Percentiles rank a stretch among this genome's conserved stretches.
These are phyloP conservation scores for Penicillium carneum DNA, from an alignment of 2,329 filamentous ascomycete genomes.

Conservation along the genomic window DNA sequence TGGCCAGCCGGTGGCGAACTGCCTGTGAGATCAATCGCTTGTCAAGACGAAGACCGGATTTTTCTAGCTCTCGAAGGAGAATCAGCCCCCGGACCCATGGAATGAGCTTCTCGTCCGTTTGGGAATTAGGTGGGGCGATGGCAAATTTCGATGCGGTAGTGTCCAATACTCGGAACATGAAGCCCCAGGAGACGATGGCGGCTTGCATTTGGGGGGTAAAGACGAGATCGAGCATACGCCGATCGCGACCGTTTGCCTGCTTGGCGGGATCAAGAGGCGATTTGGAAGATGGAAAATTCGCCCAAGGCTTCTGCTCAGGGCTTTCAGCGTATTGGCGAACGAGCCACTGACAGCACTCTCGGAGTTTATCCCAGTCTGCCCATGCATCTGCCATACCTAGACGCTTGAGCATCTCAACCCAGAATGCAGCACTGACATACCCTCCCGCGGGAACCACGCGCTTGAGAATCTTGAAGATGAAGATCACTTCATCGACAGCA, in stretches of 20 bases:
- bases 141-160: slow-evolving; percentile 30
- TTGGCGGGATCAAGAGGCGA: not conserved
- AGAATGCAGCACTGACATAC: slow-evolving; percentile 54
- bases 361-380: slow-evolving; percentile 59
- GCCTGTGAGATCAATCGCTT: slow-evolving; percentile 40
- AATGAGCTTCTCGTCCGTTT: slow-evolving; percentile 37
- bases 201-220: slow-evolving; percentile 56
- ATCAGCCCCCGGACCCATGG: slow-evolving; percentile 51
- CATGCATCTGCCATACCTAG: slow-evolving; percentile 62
- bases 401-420: slow-evolving; percentile 66
- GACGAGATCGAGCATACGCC: slow-evolving; percentile 47
- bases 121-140: slow-evolving; percentile 27
- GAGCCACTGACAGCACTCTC: slow-evolving; percentile 62
- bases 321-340: slow-evolving; percentile 48
- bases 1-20: slow-evolving; percentile 48
- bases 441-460: slow-evolving; percentile 56
- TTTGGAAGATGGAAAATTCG: slow-evolving; percentile 18
- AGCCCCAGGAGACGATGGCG: slow-evolving; percentile 60
- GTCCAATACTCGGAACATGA: slow-evolving; percentile 44
- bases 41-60: slow-evolving; percentile 46
- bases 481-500: slow-evolving; percentile 49
- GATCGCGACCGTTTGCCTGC: slow-evolving; percentile 22
- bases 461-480: slow-evolving; percentile 59
- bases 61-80: slow-evolving; percentile 49
- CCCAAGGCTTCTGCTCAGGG: slow-evolving; percentile 19